These are phyloP conservation scores for Serendipita sp. DNA, from an alignment of 768 basidiomycete genomes.

Conservation along the genomic window DNA sequence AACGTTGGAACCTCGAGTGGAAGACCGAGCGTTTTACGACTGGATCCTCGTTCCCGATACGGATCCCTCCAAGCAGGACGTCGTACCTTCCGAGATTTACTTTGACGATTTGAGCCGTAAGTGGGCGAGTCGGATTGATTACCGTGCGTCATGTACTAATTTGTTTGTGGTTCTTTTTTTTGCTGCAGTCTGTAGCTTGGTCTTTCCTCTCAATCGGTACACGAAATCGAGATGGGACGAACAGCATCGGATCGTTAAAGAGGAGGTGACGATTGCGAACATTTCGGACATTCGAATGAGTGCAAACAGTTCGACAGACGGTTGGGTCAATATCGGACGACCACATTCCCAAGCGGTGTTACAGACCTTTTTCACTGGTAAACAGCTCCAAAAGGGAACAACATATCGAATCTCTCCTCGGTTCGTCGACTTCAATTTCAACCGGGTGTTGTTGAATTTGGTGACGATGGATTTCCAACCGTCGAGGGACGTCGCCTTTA, in stretches of 20 bases:
- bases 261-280: conserved; percentile 27
- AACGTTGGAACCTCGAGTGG: conserved; percentile 25
- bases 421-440: conserved; percentile 39
- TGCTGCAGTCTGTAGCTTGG: conserved; percentile 24
- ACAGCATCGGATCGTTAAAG: conserved; percentile 26
- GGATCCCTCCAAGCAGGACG: conserved; percentile 12
- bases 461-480: conserved; percentile 30
- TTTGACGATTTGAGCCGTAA: conserved; percentile 29
- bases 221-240: conserved; percentile 25
- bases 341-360: conserved; percentile 13
- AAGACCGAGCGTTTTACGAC: conserved; percentile 28
- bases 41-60: conserved; percentile 27
- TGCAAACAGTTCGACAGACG: conserved; percentile 11
- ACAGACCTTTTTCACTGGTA: conserved; percentile 21
- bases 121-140: too few species aligned
- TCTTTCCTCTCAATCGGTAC: conserved; percentile 30
- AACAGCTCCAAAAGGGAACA: conserved; percentile 21
- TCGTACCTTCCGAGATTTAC: conserved; percentile 31
- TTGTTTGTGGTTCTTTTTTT: too few species aligned
- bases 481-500: conserved; percentile 20
- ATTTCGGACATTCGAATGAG: conserved; percentile 23
- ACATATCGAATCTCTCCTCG: conserved; percentile 34
- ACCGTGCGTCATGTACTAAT: too few species aligned
- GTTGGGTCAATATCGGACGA: neutral
- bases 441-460: conserved; percentile 29